phyloP scores from a whole-genome alignment of 2,329 filamentous ascomycete species.

The Pseudopithomyces maydicus region DNA sequence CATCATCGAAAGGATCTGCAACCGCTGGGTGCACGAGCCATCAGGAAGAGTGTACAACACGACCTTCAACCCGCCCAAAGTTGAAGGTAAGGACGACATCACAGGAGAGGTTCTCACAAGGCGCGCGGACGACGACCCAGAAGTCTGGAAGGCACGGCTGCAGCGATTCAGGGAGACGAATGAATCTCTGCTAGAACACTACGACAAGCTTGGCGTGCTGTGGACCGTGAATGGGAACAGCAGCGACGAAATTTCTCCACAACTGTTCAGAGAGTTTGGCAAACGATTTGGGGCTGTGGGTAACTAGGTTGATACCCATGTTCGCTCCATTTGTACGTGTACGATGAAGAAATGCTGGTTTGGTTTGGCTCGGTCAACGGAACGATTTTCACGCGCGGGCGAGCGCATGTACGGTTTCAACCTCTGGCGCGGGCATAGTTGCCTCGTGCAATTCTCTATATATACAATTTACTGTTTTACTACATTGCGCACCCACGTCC shows the following conservation, averaged over 20 bases:
- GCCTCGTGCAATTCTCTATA: not conserved
- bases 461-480: not conserved
- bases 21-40: slow-evolving; percentile 90
- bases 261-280: slow-evolving; percentile 82
- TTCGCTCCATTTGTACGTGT: slow-evolving; percentile 6
- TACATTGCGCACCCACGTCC: too few species aligned
- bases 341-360: not conserved
- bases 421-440: not conserved
- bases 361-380: not conserved
- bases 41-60: slow-evolving; percentile 96
- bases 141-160: slow-evolving; percentile 81
- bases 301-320: slow-evolving; percentile 13
- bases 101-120: slow-evolving; percentile 87
- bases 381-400: too few species aligned
- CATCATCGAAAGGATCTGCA: slow-evolving; percentile 86
- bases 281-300: slow-evolving; percentile 64
- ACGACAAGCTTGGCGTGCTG: slow-evolving; percentile 80
- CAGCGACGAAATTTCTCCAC: slow-evolving; percentile 94
- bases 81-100: slow-evolving; percentile 81
- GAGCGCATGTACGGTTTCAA: not conserved
- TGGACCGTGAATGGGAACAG: slow-evolving; percentile 87
- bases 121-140: slow-evolving; percentile 82
- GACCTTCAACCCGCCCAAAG: slow-evolving; percentile 83
- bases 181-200: slow-evolving; percentile 83
- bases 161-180: slow-evolving; percentile 87